These are phyloP conservation scores for Alternaria infectoria DNA, from an alignment of 2,329 filamentous ascomycete genomes.

Conservation along the genomic window DNA sequence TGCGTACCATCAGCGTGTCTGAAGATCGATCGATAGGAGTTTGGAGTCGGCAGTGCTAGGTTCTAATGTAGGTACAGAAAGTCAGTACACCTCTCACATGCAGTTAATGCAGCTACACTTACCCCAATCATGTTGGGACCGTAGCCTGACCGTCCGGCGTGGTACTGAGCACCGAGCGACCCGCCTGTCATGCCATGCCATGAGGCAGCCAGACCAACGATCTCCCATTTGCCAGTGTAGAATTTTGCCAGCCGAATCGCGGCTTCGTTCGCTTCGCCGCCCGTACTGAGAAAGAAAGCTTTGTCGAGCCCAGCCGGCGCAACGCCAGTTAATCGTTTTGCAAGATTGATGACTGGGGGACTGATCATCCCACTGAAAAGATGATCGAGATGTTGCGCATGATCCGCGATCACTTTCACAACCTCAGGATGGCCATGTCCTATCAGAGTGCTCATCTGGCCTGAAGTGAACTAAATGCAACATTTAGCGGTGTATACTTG, in stretches of 20 bases:
- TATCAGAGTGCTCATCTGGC: slow-evolving; percentile 23
- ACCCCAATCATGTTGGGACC: slow-evolving; percentile 59
- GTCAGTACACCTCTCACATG: neutral
- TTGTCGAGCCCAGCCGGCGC: slow-evolving; percentile 40
- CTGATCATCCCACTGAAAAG: slow-evolving; percentile 46
- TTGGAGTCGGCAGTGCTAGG: slow-evolving; percentile 64
- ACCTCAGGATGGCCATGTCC: slow-evolving; percentile 44
- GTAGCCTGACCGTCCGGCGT: slow-evolving; percentile 57
- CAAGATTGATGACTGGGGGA: slow-evolving; percentile 42
- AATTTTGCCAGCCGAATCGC: slow-evolving; percentile 70
- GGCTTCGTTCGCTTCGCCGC: slow-evolving; percentile 57
- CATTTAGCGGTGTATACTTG: neutral
- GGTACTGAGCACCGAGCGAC: slow-evolving; percentile 61
- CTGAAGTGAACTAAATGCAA: slow-evolving; percentile 8
- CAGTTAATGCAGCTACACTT: neutral
- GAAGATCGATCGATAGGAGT: slow-evolving; percentile 68
- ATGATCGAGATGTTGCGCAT: slow-evolving; percentile 40
- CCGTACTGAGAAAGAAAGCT: slow-evolving; percentile 44
- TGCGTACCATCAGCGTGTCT: slow-evolving; percentile 64
- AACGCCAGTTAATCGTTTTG: slow-evolving; percentile 33
- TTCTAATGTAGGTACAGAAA: slow-evolving; percentile 29
- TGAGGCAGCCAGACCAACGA: slow-evolving; percentile 64
- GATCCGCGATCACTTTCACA: slow-evolving; percentile 35
- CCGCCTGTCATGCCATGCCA: slow-evolving; percentile 68
- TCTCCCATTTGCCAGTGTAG: slow-evolving; percentile 69